Evolutionary conservation across 257 asterid species (phyloP), one percentile per base, ranked within the genome.

Genomic region (Solanum stenotomum): DNA sequence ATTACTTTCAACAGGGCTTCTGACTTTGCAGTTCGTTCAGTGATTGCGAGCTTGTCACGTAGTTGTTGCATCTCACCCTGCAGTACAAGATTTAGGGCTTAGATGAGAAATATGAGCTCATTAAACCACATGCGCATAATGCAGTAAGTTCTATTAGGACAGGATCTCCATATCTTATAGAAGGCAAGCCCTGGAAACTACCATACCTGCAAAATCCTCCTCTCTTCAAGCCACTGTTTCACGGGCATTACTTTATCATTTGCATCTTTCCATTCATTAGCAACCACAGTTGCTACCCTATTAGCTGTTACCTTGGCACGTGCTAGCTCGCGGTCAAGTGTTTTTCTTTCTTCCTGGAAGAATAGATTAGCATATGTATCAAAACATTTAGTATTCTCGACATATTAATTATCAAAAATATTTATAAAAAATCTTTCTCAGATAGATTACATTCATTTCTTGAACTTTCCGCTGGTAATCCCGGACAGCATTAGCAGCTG

Each of bases 211-310:
- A 95, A 88, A 90, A 93, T 92, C 89, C 98, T 95, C 93, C 99
- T 93, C 89, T 96, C 99, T 87, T 96, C 99, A 59, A 96, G 94
- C 99, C 99, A 96, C 87, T 96, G 99, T 89, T 95, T 96, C 52
- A 96, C 98, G 35, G 99, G 99, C 99, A 96, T 95, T 90, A 96
- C 99, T 93, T 95, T 96, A 91, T 96, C 99, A 91, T 93, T 96
- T 86, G 98, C 93, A 92, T 96, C 99, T 92, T 96, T 96, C 99
- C 99, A 96, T 88, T 96, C 99, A 88, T 96, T 96, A 87, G 99
- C 99, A 68, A 96, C 99, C 88, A 96, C 99, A 61, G 97, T 94
- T 68, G 99, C 99, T 86, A 88, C 90, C 87, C 90, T 88, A 20
- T 88, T 88, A 63, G 90, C 87, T 25, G 87, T 88, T 40, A 88